Base-by-base conservation (phyloP, 768 basidiomycete genomes). In the Rhizopogon roseolus region DNA sequence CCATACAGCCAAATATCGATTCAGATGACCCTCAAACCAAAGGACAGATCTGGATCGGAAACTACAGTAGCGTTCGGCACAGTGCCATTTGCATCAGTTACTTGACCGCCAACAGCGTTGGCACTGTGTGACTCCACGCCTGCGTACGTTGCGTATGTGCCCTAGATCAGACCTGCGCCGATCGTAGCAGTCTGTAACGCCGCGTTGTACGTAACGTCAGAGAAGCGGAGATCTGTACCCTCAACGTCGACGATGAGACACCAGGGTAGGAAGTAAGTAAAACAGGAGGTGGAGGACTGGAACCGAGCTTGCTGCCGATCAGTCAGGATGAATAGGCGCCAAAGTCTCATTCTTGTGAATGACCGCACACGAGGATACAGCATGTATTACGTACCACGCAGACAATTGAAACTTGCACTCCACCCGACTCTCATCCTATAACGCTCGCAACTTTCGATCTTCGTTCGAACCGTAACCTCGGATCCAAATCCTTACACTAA, bases 71-170 rank as follows among this genome's bases (percentile, higher is more conserved):
- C 22, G 3, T 22, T 22, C 22, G 1, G 22, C 1, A 22, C 22
- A 22, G 22, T 22, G 22, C 22, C 22, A 22, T 22, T 22, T 22
- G 81, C 77, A 16, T 80, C 81, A 2, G 74, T 62, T 0, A 81
- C 79, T 2, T 82, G 69, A 2, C 79, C 83, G 3, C 22, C 22
- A 22, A 22, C 22, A 22, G 3, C 22, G 22, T 22, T 22, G 3
- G 3, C 22, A 22, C 1, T 22, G 22, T 22, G 22, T 3, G 22
- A 3, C 22, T 22, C 84, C 84, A 7, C n/a, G n/a, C n/a, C n/a
- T n/a, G n/a, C n/a, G n/a, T n/a, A 83, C 72, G 55, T 55, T 4
- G 66, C 67, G 55, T 85, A 87, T 67, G 80, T 75, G 60, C 88
- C 85, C 85, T 85, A 89, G 14, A 81, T 67, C 4, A 82, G 63